phyloP scores from a whole-genome alignment of 768 basidiomycete species.

The Chalciporus sphaerocephalus region DNA sequence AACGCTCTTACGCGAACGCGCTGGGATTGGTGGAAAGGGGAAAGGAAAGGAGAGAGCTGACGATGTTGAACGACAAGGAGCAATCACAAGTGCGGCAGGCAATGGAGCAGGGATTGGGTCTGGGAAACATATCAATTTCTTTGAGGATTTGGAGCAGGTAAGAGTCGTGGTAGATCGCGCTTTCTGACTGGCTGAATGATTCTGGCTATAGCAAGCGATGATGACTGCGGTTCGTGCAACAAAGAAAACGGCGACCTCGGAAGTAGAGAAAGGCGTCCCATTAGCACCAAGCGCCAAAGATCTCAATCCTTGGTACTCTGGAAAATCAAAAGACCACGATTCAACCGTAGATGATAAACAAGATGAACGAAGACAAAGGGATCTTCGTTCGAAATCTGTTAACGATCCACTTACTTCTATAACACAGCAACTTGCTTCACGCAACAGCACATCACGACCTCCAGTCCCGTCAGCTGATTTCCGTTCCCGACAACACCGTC shows the following conservation, averaged over 20 bases:
- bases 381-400: slow-evolving; percentile 55
- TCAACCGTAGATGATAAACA: slow-evolving; percentile 29
- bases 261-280: slow-evolving; percentile 67
- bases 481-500: slow-evolving; percentile 17
- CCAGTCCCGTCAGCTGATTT: slow-evolving; percentile 14
- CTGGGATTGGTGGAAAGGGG: slow-evolving; percentile 39
- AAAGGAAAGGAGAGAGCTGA: slow-evolving; percentile 38
- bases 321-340: slow-evolving; percentile 23
- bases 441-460: slow-evolving; percentile 19
- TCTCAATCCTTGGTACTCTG: slow-evolving; percentile 74
- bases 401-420: slow-evolving; percentile 76
- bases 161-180: slow-evolving; percentile 9
- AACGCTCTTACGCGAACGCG: slow-evolving; percentile 56
- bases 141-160: slow-evolving; percentile 77
- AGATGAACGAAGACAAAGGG: slow-evolving; percentile 44
- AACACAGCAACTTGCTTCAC: slow-evolving; percentile 55
- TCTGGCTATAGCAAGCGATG: slow-evolving; percentile 38
- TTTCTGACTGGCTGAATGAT: slow-evolving; percentile 12
- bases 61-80: slow-evolving; percentile 17
- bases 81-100: not conserved
- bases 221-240: slow-evolving; percentile 44
- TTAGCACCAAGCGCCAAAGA: slow-evolving; percentile 75
- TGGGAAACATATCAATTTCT: slow-evolving; percentile 76
- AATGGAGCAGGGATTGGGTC: slow-evolving; percentile 21
- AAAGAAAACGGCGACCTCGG: slow-evolving; percentile 44